These are phyloP conservation scores for Fagus sylvatica DNA, from an alignment of 306 rosid genomes.

Conservation along the genomic window DNA sequence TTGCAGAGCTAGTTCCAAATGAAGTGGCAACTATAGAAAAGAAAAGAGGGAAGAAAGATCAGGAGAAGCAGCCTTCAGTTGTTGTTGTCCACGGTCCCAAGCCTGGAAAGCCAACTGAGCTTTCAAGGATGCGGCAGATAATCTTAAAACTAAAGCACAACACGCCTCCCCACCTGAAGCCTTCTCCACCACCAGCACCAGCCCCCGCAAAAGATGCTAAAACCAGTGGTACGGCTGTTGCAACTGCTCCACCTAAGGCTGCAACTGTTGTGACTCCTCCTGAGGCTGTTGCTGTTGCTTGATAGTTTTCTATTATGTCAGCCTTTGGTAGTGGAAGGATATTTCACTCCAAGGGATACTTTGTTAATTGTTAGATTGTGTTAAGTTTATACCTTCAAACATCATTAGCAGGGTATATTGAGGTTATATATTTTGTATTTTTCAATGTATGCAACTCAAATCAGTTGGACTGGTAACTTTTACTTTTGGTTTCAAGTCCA, in stretches of 20 bases:
- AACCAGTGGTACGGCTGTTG: slow-evolving; percentile 1
- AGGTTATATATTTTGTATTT: neutral
- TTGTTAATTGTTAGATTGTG: too few species aligned
- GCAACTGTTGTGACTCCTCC: slow-evolving; percentile 9
- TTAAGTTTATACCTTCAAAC: neutral
- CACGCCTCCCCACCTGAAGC: slow-evolving; percentile 43
- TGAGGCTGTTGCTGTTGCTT: slow-evolving; percentile 31
- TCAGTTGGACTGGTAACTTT: neutral
- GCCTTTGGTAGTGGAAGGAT: neutral
- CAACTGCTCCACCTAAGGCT: slow-evolving; percentile 2
- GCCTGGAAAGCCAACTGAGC: slow-evolving; percentile 52
- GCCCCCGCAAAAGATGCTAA: slow-evolving; percentile 11
- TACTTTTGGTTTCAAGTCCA: neutral
- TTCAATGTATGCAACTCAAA: neutral
- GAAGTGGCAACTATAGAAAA: slow-evolving; percentile 40
- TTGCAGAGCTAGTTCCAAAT: slow-evolving; percentile 46
- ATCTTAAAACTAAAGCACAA: slow-evolving; percentile 44
- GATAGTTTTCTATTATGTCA: slow-evolving; percentile 8
- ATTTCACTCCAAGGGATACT: neutral
- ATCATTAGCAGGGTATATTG: neutral
- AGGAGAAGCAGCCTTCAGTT: slow-evolving; percentile 36
- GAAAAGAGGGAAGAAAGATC: slow-evolving; percentile 46
- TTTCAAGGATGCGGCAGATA: slow-evolving; percentile 48
- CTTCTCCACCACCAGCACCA: slow-evolving; percentile 21
- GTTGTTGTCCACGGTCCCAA: slow-evolving; percentile 42